These are phyloP conservation scores for Lipomyces yamanashiensis DNA, from an alignment of 805 yeast genomes.

Conservation along the genomic window DNA sequence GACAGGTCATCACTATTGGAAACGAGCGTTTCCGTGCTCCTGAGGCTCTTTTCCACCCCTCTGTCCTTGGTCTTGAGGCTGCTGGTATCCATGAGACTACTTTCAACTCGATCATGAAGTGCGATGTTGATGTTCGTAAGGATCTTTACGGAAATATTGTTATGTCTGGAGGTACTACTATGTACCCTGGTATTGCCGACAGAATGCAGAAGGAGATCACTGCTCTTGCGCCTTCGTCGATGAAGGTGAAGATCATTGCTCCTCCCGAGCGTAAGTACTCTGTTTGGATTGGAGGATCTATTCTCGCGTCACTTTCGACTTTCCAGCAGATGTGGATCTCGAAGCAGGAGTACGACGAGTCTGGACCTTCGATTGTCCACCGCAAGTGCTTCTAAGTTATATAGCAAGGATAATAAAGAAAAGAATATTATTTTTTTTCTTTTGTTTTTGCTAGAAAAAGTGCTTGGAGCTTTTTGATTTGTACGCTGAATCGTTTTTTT, in stretches of 20 bases:
- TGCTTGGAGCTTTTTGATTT: constrained; percentile 1
- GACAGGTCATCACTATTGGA: constrained; percentile 99
- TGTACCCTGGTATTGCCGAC: constrained; percentile 99
- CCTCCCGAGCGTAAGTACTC: constrained; percentile 95
- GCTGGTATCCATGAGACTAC: constrained; percentile 99
- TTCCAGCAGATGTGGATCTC: constrained; percentile 99
- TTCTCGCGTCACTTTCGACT: constrained; percentile 96
- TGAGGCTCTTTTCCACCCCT: constrained; percentile 99
- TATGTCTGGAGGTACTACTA: constrained; percentile 99
- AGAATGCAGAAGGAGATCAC: constrained; percentile 99
- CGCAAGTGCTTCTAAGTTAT: constrained; percentile 81
- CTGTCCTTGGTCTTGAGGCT: constrained; percentile 87
- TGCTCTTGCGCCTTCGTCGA: constrained; percentile 98
- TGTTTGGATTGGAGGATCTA: constrained; percentile 99
- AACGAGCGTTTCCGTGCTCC: constrained; percentile 99
- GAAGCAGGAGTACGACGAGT: constrained; percentile 99
- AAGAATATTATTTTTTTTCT: not conserved
- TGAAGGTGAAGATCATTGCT: constrained; percentile 99
- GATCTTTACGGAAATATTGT: constrained; percentile 99
- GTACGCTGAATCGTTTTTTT: not conserved
- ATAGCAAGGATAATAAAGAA: not conserved
- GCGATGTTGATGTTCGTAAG: constrained; percentile 98
- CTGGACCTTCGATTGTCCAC: constrained; percentile 99
- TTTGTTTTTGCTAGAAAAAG: not conserved
- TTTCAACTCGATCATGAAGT: constrained; percentile 93